Evolutionary conservation across 345 rosid species (phyloP), one percentile per base, ranked within the genome.

Genomic region (Cardamine chenopodiifolia): DNA sequence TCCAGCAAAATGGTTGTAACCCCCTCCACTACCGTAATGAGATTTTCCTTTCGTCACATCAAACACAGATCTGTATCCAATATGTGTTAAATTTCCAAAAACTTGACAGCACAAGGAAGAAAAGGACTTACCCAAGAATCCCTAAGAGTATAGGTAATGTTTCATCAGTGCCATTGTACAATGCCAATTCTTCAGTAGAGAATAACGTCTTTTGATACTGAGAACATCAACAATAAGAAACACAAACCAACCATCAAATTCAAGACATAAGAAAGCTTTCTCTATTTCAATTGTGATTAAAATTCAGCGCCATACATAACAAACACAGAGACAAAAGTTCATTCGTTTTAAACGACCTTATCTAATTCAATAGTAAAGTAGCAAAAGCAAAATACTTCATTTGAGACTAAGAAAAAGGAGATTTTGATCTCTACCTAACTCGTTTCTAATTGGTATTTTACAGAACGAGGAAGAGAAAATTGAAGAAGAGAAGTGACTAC

Each of bases 41-140:
- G 96, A 90, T 79, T 88, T 92, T 71, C 99, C 99, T 82, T 84
- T 90, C 1, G 89, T 86, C 47, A 95, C 99, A 72, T 95, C 99
- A 78, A 90, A 95, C 66, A 92, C 97, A 28, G 99, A 92, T 68
- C 99, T 95, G 85, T 55, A 63, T 54, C 29, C 10, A 2, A 3
- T 25, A 25, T 25, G 26, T 25, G 3, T 1, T 25, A 25, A 3
- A 25, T 25, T 35, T n/a, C 26, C 54, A 23, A 29, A 39, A 18
- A 39, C 25, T 25, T 19, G 18, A 52, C 49, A 65, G 4, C 7
- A 59, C 20, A 40, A 63, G 70, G 68, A 40, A 40, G 17, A 48
- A 37, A 23, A 40, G 14, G 28, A 60, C 48, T 29, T 81, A 90
- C 99, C 99, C 98, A 54, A 95, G 88, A 79, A 90, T 92, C 74